These are phyloP conservation scores for Dipteronia dyeriana DNA, from an alignment of 345 rosid genomes.

Conservation along the genomic window DNA sequence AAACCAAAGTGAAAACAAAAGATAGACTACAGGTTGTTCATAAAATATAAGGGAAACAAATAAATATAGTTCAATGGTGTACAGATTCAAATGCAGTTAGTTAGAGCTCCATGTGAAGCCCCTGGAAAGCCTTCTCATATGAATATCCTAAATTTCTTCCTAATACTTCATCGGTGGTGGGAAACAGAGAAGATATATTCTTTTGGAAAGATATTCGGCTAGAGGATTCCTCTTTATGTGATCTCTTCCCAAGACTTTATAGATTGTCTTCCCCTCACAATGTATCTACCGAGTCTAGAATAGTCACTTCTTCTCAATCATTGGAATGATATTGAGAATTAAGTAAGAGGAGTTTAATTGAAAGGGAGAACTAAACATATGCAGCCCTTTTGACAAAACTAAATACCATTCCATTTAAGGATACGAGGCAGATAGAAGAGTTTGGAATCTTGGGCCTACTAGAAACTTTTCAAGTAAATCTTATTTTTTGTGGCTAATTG, in stretches of 20 bases:
- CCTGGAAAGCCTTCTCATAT: neutral
- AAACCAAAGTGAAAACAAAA: neutral
- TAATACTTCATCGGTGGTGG: neutral
- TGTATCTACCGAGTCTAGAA: neutral
- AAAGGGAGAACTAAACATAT: neutral
- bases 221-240: neutral
- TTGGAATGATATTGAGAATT: no score
- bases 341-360: neutral
- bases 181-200: neutral
- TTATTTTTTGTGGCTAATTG: neutral
- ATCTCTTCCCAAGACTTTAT: neutral
- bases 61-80: neutral
- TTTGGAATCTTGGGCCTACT: neutral
- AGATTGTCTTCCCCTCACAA: neutral
- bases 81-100: neutral
- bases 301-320: neutral
- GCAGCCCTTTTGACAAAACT: no score
- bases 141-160: neutral
- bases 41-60: neutral
- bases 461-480: neutral
- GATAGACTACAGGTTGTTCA: neutral
- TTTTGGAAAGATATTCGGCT: neutral
- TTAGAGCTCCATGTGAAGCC: no score
- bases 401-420: neutral
- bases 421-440: neutral